A percentile compares a stretch with the other conserved stretches of the same genome.
These are phyloP conservation scores for Candida albicans DNA, from an alignment of 1,139 yeast species.

Conservation along the genomic window DNA sequence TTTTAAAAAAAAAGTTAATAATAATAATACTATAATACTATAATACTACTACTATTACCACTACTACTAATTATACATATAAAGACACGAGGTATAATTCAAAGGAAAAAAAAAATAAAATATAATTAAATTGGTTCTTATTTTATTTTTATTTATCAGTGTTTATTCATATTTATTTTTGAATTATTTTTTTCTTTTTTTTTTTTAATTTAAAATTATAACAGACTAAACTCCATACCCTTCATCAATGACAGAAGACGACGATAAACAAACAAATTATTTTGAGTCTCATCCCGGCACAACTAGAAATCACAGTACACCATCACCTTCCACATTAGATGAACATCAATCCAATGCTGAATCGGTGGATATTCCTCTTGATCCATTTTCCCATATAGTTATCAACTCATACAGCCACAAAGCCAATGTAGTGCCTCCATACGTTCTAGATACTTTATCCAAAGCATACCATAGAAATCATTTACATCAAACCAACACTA, in stretches of 20 bases:
- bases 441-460: slow-evolving; percentile 55
- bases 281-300: neutral
- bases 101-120: no score
- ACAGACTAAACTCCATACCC: neutral
- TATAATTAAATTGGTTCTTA: no score
- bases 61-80: no score
- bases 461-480: slow-evolving; percentile 45
- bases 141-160: no score
- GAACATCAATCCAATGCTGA: slow-evolving; percentile 1
- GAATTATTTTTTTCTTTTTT: no score
- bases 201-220: neutral
- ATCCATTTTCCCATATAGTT: slow-evolving; percentile 30
- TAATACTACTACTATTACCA: no score
- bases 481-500: slow-evolving; percentile 14
- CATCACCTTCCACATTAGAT: neutral
- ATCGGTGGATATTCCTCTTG: slow-evolving; percentile 9
- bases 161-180: no score
- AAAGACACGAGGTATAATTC: no score
- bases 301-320: neutral
- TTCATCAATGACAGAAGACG: neutral
- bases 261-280: neutral
- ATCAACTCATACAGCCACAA: slow-evolving; percentile 37
- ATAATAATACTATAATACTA: no score
- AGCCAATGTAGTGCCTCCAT: slow-evolving; percentile 53
- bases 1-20: no score